These are phyloP conservation scores for Trichoderma brevicompactum DNA, from an alignment of 2,329 filamentous ascomycete genomes.

Conservation along the genomic window DNA sequence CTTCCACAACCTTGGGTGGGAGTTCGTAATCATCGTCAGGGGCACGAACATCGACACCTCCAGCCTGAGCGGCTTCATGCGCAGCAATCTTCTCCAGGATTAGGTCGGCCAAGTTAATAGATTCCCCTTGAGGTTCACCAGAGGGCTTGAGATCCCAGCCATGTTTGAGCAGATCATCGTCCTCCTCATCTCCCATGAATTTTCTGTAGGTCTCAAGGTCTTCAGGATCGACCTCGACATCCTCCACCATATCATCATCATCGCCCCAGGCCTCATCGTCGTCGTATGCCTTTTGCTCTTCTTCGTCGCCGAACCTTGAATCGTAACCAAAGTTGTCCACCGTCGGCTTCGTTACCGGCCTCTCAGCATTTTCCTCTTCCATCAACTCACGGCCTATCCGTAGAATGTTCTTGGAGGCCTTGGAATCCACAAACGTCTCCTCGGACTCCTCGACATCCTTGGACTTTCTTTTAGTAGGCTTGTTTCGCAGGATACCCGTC, in stretches of 20 bases:
- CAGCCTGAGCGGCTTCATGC: conserved; percentile 72
- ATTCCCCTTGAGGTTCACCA: conserved; percentile 53
- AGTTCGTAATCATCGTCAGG: conserved; percentile 84
- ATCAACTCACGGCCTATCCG: conserved; percentile 86
- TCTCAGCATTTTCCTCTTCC: conserved; percentile 69
- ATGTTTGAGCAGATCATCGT: conserved; percentile 73
- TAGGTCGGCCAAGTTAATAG: conserved; percentile 85
- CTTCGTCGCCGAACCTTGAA: conserved; percentile 67
- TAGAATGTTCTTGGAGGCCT: conserved; percentile 85
- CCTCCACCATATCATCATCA: conserved; percentile 72
- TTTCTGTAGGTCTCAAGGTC: conserved; percentile 91
- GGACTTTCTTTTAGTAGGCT: conserved; percentile 71
- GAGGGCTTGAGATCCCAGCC: conserved; percentile 57
- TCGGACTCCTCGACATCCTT: conserved; percentile 65
- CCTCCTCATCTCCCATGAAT: conserved; percentile 77
- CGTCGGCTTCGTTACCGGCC: conserved; percentile 47
- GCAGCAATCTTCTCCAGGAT: conserved; percentile 94
- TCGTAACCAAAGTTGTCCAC: conserved; percentile 75
- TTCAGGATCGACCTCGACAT: conserved; percentile 82
- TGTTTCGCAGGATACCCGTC: conserved; percentile 70
- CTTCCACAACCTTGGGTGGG: conserved; percentile 88
- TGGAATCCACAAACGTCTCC: conserved; percentile 81
- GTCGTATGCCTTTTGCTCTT: conserved; percentile 48
- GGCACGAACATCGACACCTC: conserved; percentile 49
- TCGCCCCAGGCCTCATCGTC: conserved; percentile 76